Base-by-base conservation (phyloP, 1,139 yeast genomes). In the Hansenula lynferdii region DNA sequence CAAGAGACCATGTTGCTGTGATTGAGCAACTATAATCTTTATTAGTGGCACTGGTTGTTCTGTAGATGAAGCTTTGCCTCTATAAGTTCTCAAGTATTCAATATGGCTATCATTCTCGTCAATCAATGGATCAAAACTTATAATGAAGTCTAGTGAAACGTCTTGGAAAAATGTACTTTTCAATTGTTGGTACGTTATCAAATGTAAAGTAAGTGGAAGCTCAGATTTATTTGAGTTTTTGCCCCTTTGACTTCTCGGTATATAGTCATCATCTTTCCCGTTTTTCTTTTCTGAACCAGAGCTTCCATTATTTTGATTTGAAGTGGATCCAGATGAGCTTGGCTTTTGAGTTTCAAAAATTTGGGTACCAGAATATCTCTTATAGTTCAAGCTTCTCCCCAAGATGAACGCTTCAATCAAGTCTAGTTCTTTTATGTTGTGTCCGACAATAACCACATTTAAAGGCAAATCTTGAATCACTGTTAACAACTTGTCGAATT, bases 341-440 rank as follows among this genome's bases (percentile, higher is more conserved):
- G 18, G 22, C 9, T 29, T 23, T 27, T 17, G 35, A 16, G 15
- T 21, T 6, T 29, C 23, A 2, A 32, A n/a, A 11, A 33, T 24
- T 36, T 80, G 75, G 2, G 77, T 67, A 14, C 84, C 81, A 30
- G 85, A 76, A 42, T 78, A 69, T 50, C 86, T 71, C 44, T 70
- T 70, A 52, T 81, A 80, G 42, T 68, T 66, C 22, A 79, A 57
- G 28, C 65, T 58, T 50, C 82, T 77, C 0, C 92, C 92, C 22
- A 82, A 65, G 16, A 82, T 57, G 19, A 80, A 61, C 0, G 86
- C 82, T 54, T 84, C 94, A 5, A 84, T 67, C 31, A 82, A 60
- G 51, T 84, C 94, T 50, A 84, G 59, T 53, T 83, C 92, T 50
- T 81, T 79, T 26, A 80, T 70, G 47, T 70, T 74, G 30, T 72